Evolutionary conservation across 2,329 filamentous ascomycete species (phyloP).

Genomic region (Botrytis sinoallii): DNA sequence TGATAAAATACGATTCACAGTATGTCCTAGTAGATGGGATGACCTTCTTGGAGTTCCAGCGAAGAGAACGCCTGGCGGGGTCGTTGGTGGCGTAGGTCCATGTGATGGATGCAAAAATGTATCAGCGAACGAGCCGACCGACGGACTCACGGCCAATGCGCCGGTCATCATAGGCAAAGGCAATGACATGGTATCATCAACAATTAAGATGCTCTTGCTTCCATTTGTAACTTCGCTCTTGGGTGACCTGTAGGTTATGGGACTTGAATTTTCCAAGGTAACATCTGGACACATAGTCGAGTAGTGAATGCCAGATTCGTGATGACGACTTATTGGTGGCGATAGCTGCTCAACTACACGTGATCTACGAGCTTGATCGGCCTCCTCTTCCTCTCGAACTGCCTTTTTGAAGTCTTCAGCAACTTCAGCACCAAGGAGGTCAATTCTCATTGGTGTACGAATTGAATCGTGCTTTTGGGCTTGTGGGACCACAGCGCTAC

Average conservation of each 20-base stretch:
- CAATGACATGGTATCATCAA: conserved; percentile 48
- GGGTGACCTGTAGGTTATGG: conserved; percentile 22
- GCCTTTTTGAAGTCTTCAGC: conserved; percentile 76
- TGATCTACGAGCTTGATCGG: conserved; percentile 34
- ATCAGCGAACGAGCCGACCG: conserved; percentile 53
- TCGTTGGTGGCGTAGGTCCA: conserved; percentile 59
- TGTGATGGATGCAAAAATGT: conserved; percentile 48
- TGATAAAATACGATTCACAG: conserved; percentile 37
- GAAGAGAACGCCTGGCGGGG: conserved; percentile 49
- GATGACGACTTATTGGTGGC: conserved; percentile 20
- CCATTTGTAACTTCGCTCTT: conserved; percentile 55
- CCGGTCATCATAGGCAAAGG: conserved; percentile 49
- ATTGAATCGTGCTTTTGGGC: conserved; percentile 45
- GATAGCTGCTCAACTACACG: conserved; percentile 30
- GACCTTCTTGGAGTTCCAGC: conserved; percentile 51
- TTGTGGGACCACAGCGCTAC: conserved; percentile 59
- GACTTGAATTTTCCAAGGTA: conserved; percentile 26
- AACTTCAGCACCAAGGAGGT: conserved; percentile 75
- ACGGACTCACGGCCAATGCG: conserved; percentile 42
- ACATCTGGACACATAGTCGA: conserved; percentile 32
- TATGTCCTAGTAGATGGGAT: conserved; percentile 50
- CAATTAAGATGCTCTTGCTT: conserved; percentile 88
- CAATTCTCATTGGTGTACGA: conserved; percentile 64
- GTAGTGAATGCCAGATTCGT: conserved; percentile 27
- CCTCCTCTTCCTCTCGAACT: conserved; percentile 61